Evolutionary conservation across 2,329 filamentous ascomycete genomes (phyloP), one percentile per base, ranked within the genome.

Genomic region (Fusarium sp.): DNA sequence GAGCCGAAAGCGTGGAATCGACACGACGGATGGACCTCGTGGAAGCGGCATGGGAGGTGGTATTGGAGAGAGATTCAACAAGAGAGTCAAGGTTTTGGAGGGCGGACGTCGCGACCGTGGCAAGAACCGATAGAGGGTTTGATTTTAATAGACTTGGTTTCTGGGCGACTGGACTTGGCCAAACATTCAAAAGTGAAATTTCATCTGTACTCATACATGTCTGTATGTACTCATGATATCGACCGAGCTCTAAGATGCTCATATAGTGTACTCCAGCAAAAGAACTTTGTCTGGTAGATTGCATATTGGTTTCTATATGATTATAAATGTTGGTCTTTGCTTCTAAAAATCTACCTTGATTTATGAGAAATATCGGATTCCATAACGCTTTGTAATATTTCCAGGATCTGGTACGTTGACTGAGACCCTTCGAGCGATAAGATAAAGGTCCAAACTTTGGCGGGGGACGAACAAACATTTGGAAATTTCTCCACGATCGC

Each of bases 1-100:
- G 85, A 97, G 94, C 78, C 87, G 94, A 67, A 98, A 98, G 86
- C 87, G 94, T 71, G 87, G 87, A 26, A 84, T 87, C 22, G 91
- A 94, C 26, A 87, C 85, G 1, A 77, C 78, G 21, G 94, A 97
- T 79, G 90, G 92, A 0, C 89, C 88, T 8, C 87, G 91, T 60
- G 88, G 87, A 28, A 90, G 88, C 76, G 91, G 86, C 34, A 80
- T 76, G 49, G 81, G 84, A 9, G 82, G 82, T 8, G 87, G 88
- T 60, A 89, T 94, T 75, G 94, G 94, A 24, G 91, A 94, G 60
- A 85, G 87, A 42, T 94, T 92, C 77, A 89, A 89, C 74, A 93
- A 93, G 82, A 88, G 87, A 78, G 83, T 89, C 74, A 91, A 89
- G 82, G 77, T 83, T 26, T 62, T 86, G 71, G 84, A 87, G 60